These are phyloP conservation scores for Solanum medicagineum DNA, from an alignment of 257 asterid species.

Conservation along the genomic window DNA sequence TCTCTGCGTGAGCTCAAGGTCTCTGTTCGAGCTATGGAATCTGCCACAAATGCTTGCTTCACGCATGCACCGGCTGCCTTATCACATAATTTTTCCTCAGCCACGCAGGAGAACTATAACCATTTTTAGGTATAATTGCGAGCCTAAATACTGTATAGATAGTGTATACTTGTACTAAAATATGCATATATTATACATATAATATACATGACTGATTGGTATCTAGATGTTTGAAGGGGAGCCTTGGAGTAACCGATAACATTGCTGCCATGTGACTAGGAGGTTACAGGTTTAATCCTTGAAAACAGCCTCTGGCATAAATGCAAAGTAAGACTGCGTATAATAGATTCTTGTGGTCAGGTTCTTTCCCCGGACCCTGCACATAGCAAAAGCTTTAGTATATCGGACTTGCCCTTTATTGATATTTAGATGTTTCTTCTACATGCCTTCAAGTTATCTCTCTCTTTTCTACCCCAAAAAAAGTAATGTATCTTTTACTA, in stretches of 20 bases:
- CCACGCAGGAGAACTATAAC: not conserved
- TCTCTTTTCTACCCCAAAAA: not conserved
- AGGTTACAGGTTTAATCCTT: too few species aligned
- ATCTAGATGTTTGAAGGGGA: not conserved
- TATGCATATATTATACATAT: too few species aligned
- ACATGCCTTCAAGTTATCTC: not conserved
- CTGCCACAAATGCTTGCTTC: not conserved
- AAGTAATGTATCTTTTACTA: not conserved
- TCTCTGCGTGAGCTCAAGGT: not conserved
- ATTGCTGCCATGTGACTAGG: too few species aligned
- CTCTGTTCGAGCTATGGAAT: not conserved
- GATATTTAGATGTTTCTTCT: not conserved
- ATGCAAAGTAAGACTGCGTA: too few species aligned
- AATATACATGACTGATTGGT: too few species aligned
- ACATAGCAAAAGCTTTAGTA: too few species aligned
- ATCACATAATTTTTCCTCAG: not conserved
- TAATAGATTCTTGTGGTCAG: too few species aligned
- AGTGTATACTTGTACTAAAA: too few species aligned
- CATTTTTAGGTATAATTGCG: not conserved
- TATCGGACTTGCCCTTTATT: not conserved
- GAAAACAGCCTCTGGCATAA: too few species aligned
- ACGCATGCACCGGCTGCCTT: not conserved
- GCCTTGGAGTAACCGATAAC: too few species aligned
- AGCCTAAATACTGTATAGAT: not conserved
- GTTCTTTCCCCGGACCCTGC: too few species aligned